Evolutionary conservation across 305 asterid species (phyloP), one percentile per base, ranked within the genome.

Genomic region (Coffea humblotiana): DNA sequence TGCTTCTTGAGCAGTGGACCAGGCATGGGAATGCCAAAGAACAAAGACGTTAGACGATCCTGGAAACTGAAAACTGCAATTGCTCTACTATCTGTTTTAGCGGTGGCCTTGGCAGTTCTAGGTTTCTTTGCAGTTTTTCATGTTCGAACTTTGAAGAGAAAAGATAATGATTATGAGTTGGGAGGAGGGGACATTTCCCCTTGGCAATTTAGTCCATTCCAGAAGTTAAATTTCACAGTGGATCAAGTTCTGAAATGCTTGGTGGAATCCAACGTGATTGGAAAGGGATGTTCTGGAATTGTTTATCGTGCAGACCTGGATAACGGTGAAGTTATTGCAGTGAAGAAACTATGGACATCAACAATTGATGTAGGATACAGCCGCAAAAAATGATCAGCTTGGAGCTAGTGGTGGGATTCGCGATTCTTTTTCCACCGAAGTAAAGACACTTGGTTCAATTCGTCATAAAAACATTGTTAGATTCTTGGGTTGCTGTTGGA

Each of bases 221-320:
- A 94, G 86, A 94, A 90, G 82, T 82, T 94, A 71, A 90, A 80
- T 81, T 90, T 94, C 83, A 87, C 95, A 0, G 86, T 92, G 0
- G 92, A 90, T n/a, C 90, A 93, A 82, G 87, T 95, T 13, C 74
- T 92, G 14, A 82, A 83, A 67, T 91, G 96, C 74, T 85, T 95
- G 2, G 89, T 92, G 21, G 98, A 95, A 74, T 81, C 91, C 71
- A 95, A 95, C 40, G 91, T 88, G 1, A 93, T 95, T 0, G 98
- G 98, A 18, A 95, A 92, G 79, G 98, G 98, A 23, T 93, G 98
- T 84, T 95, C 98, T 0, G 98, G 98, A 4, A 77, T 92, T 25
- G 98, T 93, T 12, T 94, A 94, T 71, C 89, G 95, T 0, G 98
- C 92, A 5, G 89, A 91, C 52, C 84, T 90, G 16, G 89, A 83